Evolutionary conservation across 1,139 yeast genomes (phyloP).

Genomic region (Blastobotrys indianensis): DNA sequence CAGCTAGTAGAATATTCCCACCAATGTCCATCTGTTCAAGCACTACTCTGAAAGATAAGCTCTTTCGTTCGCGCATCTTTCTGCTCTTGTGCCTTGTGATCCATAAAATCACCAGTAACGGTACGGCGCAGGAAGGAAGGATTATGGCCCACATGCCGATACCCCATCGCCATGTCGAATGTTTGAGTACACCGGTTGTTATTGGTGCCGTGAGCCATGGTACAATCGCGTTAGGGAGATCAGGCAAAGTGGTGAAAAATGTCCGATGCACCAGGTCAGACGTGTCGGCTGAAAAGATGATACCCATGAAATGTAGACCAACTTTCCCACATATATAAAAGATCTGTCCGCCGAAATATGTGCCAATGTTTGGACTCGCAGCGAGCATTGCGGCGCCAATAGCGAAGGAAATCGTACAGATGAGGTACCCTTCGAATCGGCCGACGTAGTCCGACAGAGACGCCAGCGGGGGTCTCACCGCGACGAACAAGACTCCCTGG

Average conservation of each 20-base stretch:
- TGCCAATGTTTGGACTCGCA: conserved; percentile 29
- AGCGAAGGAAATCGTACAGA: conserved; percentile 30
- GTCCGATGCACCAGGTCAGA: conserved; percentile 36
- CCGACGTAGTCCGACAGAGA: conserved; percentile 39
- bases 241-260: conserved; percentile 35
- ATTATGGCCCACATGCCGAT: conserved; percentile 75
- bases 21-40: conserved; percentile 14
- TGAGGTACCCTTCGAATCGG: conserved; percentile 36
- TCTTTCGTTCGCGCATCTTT: conserved; percentile 1
- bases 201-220: conserved; percentile 17
- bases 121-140: conserved; percentile 56
- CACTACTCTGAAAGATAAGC: conserved; percentile 1
- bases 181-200: conserved; percentile 16
- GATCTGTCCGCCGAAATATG: conserved; percentile 34
- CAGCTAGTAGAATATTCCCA: conserved; percentile 17
- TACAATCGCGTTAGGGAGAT: conserved; percentile 16
- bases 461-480: conserved; percentile 38
- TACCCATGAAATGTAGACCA: conserved; percentile 36
- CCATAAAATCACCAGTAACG: conserved; percentile 34
- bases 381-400: conserved; percentile 34
- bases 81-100: conserved; percentile 15
- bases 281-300: conserved; percentile 39
- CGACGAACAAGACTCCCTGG: conserved; percentile 37
- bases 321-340: conserved; percentile 35
- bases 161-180: conserved; percentile 53